Evolutionary conservation across 495 filamentous ascomycete species (phyloP).

Genomic region (Parachaetomium inaequale): DNA sequence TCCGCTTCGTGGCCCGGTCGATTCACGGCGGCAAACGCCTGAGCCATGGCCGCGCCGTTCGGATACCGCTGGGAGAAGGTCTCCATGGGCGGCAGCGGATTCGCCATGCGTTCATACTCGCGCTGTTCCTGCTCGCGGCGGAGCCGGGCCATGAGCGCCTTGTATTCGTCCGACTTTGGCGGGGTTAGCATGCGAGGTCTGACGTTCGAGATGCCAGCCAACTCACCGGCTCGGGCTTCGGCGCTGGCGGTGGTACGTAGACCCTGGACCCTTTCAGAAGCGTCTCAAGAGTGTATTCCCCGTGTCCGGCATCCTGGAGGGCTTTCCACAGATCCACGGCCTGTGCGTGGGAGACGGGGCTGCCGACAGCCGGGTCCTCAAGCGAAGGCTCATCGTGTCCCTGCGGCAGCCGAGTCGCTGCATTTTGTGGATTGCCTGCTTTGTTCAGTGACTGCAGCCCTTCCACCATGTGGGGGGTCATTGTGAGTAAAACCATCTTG

Average conservation of each 20-base stretch:
- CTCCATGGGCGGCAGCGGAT: constrained; percentile 52
- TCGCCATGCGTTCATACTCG: constrained; percentile 72
- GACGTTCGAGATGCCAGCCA: background rate
- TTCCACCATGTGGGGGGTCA: constrained; percentile 65
- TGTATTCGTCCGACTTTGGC: constrained; percentile 75
- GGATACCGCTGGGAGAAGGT: constrained; percentile 59
- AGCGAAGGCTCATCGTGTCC: constrained; percentile 39
- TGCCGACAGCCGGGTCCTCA: constrained; percentile 50
- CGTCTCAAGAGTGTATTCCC: constrained; percentile 51
- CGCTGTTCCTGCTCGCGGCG: constrained; percentile 74
- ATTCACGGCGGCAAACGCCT: constrained; percentile 50
- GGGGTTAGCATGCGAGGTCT: constrained; percentile 21
- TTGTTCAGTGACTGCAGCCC: constrained; percentile 47
- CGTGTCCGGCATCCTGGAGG: constrained; percentile 39
- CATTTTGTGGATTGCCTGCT: constrained; percentile 19
- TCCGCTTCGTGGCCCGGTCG: constrained; percentile 37
- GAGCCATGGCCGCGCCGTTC: constrained; percentile 40
- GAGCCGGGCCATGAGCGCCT: constrained; percentile 81
- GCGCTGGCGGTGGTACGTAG: constrained; percentile 71
- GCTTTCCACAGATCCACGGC: constrained; percentile 63
- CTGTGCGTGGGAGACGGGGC: constrained; percentile 76
- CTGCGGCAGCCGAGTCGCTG: constrained; percentile 12
- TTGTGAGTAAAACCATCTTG: constrained; percentile 75
- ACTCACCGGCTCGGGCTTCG: constrained; percentile 74
- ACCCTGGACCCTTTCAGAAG: constrained; percentile 69